Conservation (phyloP, 768 basidiomycete genomes). For the Cytidiella melzeri region DNA sequence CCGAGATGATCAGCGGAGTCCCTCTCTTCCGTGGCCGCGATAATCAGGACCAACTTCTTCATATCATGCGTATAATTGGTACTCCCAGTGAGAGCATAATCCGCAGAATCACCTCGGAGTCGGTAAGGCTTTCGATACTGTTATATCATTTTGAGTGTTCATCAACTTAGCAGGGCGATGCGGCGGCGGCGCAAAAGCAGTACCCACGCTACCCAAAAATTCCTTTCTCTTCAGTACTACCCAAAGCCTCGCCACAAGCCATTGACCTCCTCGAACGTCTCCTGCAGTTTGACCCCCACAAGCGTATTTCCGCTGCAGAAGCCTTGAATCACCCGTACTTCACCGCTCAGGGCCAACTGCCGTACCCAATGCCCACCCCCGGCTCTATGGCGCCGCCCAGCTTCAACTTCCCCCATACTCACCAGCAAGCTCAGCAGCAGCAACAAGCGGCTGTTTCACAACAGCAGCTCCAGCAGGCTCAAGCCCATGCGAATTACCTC, state of each 20-base stretch:
- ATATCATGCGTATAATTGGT: conserved; percentile 96
- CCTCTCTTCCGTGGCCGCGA: conserved; percentile 96
- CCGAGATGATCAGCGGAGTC: conserved; percentile 98
- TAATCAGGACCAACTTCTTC: conserved; percentile 95
- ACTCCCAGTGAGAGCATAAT: conserved; percentile 88
- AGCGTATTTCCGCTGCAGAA: conserved; percentile 86
- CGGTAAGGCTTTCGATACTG: conserved; percentile 44
- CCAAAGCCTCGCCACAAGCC: conserved; percentile 83
- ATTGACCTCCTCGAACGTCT: conserved; percentile 92
- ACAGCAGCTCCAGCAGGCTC: conserved; percentile 33
- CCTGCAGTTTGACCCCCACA: conserved; percentile 92
- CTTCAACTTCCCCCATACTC: conserved; percentile 65
- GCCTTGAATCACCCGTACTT: conserved; percentile 94
- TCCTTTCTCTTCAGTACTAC: conserved; percentile 72
- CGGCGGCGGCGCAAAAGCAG: conserved; percentile 53
- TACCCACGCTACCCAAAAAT: conserved; percentile 86
- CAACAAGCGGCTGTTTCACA: conserved; percentile 28
- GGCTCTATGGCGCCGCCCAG: conserved; percentile 63
- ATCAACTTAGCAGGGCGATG: conserved; percentile 66
- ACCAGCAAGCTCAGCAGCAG: conserved; percentile 42
- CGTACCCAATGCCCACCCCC: conserved; percentile 35
- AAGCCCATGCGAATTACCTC: conserved; percentile 20
- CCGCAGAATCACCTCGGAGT: conserved; percentile 84
- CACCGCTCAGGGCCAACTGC: conserved; percentile 37
- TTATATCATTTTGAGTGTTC: neutral